These are phyloP conservation scores for Russula sp. DNA, from an alignment of 768 basidiomycete genomes.

Conservation along the genomic window DNA sequence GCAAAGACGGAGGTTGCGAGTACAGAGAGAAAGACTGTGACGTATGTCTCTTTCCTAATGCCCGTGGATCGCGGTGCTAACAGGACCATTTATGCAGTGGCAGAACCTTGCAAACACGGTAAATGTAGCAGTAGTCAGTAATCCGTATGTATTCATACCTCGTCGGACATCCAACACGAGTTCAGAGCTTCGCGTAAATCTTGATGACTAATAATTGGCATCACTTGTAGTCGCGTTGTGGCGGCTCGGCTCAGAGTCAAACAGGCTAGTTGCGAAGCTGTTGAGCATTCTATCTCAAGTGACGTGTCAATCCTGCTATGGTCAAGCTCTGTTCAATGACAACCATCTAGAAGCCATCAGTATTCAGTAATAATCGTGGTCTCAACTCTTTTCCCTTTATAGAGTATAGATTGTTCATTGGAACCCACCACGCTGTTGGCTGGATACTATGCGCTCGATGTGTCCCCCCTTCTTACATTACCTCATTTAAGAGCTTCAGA, in stretches of 20 bases:
- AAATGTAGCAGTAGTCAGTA: constrained; percentile 11
- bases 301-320: too few species aligned
- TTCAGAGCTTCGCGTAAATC: neutral
- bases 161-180: neutral
- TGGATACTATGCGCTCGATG: neutral
- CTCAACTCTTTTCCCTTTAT: too few species aligned
- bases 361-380: too few species aligned
- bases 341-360: too few species aligned
- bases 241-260: too few species aligned
- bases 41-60: constrained; percentile 38
- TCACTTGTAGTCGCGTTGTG: too few species aligned
- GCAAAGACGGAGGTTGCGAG: constrained; percentile 88
- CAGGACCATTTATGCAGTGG: constrained; percentile 9
- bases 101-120: constrained; percentile 21
- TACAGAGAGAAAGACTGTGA: constrained; percentile 85
- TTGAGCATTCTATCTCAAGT: too few species aligned
- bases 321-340: too few species aligned
- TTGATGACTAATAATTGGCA: neutral
- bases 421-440: too few species aligned
- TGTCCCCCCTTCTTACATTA: neutral
- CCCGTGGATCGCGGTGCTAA: neutral
- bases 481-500: neutral
- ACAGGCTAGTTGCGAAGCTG: too few species aligned
- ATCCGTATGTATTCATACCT: constrained; percentile 16
- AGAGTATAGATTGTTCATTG: too few species aligned